Evolutionary conservation across 306 rosid species (phyloP), one percentile per base, ranked within the genome.

Genomic region (Vigna reflexopilosa): DNA sequence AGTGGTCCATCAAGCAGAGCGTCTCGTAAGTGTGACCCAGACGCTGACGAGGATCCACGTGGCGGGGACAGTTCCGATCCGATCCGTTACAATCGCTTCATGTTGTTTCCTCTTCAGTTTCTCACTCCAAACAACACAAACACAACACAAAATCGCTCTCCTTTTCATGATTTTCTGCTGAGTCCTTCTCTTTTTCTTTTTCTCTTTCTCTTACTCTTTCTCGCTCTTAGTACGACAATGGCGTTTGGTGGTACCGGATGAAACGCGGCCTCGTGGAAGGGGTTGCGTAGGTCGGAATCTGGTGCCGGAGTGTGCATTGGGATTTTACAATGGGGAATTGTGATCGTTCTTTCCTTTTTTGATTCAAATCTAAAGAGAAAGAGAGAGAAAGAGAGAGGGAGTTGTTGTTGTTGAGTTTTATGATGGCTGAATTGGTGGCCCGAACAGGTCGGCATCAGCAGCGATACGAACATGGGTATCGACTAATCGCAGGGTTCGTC

Each of bases 391-490:
- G 42, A 14, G 5, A 16, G 40, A 30, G 34, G 34, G 5, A 30
- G 34, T 30, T 30, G 34, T 9, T 9, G 12, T 42, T 42, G 77
- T 13, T 22, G 16, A 4, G 10, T 42, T 42, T 14, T 22, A 7
- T 17, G 24, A 90, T 90, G 96, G 82, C 93, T 80, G 93, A 82
- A 69, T 78, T 90, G 83, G 96, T 90, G 84, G 96, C 96, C 78
- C 96, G 96, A 62, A 90, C 96, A 77, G 96, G 96, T 77, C 93
- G 96, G 67, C 93, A 83, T 77, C 96, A 85, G 68, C 96, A 90
- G 63, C 89, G 93, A n/a, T 90, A 90, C 84, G 93, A 88, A 77
- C 80, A 76, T 44, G 96, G 96, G 14, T 87, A 79, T 82, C 96
- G 96, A 85, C 96, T 90, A 82, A 86, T 90, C 47, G 93, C 96